Evolutionary conservation across 305 asterid species (phyloP).

Genomic region (Rubia peregrina): DNA sequence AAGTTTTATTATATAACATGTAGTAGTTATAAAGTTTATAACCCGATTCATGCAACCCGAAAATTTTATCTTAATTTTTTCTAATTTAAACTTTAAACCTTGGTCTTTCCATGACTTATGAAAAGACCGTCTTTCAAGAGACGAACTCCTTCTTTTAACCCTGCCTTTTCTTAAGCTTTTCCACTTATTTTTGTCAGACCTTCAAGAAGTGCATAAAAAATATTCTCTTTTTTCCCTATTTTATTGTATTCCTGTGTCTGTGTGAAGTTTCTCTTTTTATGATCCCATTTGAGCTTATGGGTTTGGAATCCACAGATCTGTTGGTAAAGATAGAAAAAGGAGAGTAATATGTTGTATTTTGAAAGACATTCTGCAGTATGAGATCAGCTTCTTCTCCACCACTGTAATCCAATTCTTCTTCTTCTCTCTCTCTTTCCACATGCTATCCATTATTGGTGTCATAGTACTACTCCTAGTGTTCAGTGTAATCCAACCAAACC

Average conservation of each 20-base stretch:
- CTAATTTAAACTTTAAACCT: too few relatives aligned
- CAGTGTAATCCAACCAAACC: not conserved
- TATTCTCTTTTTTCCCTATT: conserved; percentile 25
- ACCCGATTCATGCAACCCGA: too few relatives aligned
- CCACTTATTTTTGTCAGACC: too few relatives aligned
- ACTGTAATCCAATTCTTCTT: conserved; percentile 17
- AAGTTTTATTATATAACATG: too few relatives aligned
- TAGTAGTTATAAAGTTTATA: too few relatives aligned
- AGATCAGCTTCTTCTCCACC: conserved; percentile 37
- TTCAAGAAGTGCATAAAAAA: conserved; percentile 13
- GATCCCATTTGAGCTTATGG: conserved; percentile 38
- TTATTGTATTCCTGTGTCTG: conserved; percentile 24
- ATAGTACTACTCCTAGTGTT: not conserved
- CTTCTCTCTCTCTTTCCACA: conserved; percentile 21
- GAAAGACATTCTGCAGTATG: conserved; percentile 29
- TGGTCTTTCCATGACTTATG: too few relatives aligned
- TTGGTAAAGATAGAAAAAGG: conserved; percentile 22
- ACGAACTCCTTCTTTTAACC: too few relatives aligned
- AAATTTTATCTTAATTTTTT: too few relatives aligned
- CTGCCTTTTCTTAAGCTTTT: conserved; percentile 11
- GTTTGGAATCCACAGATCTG: conserved; percentile 42
- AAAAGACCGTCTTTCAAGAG: too few relatives aligned
- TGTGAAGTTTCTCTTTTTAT: conserved; percentile 27
- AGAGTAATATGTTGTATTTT: conserved; percentile 14
- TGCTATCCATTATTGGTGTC: conserved; percentile 2